A percentile compares a stretch with the other conserved stretches of the same genome.
Conservation (phyloP, 2,329 filamentous ascomycete genomes). For the Fusarium sp. region DNA sequence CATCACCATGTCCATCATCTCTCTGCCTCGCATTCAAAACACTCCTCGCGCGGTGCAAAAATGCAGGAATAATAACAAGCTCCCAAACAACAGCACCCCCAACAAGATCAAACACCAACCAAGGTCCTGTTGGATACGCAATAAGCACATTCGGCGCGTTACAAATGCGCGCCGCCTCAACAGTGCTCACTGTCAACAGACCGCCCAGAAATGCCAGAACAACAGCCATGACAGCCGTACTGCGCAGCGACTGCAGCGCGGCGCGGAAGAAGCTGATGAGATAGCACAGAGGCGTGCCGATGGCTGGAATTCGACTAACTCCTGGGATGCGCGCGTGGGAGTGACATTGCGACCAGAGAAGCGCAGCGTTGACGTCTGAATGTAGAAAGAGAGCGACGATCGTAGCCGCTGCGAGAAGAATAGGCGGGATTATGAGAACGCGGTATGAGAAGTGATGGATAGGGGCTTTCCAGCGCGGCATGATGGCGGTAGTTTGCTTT, state of each 20-base stretch:
- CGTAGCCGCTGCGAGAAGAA: constrained; percentile 59
- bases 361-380: constrained; percentile 62
- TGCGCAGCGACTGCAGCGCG: constrained; percentile 56
- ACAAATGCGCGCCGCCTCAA: constrained; percentile 61
- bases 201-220: constrained; percentile 59
- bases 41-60: constrained; percentile 56
- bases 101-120: constrained; percentile 61
- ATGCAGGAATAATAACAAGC: constrained; percentile 62
- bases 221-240: constrained; percentile 54
- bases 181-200: constrained; percentile 60
- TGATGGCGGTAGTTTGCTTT: neutral
- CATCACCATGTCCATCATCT: constrained; percentile 29
- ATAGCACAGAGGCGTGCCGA: constrained; percentile 62
- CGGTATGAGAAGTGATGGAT: constrained; percentile 65
- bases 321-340: constrained; percentile 57
- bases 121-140: constrained; percentile 53
- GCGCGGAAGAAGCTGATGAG: constrained; percentile 61
- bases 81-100: constrained; percentile 65
- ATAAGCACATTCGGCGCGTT: constrained; percentile 52
- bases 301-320: constrained; percentile 57
- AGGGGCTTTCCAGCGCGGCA: constrained; percentile 53
- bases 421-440: constrained; percentile 62
- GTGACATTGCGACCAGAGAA: constrained; percentile 66
- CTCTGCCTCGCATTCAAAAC: constrained; percentile 45
- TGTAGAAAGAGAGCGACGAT: constrained; percentile 56